Base-by-base conservation (phyloP, 2,329 filamentous ascomycete species). In the Ceratocystis colombiana region DNA sequence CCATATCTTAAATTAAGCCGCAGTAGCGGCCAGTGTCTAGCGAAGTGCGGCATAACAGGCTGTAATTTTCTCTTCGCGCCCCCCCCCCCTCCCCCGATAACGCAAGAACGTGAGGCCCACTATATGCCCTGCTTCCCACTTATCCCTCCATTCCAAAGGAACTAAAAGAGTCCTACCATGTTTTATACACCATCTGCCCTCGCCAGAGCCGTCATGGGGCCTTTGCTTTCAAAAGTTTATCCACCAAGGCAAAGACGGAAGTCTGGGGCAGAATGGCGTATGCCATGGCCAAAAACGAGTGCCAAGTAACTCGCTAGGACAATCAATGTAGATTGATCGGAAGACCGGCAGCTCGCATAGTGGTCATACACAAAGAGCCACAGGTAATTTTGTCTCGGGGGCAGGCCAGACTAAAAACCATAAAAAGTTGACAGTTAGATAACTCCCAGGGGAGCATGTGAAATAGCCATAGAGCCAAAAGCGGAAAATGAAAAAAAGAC, bases 261-360 rank as follows among this genome's bases (percentile, higher is more conserved):
- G 53, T 57, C 53, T 57, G 53, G 53, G 53, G 53, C 53, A 57
- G 15, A 57, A 57, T 57, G 53, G 53, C 53, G 53, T 57, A 57
- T 57, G 12, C 17, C 25, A 57, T 17, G 53, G n/a, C 12, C 5
- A 28, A 57, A 57, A 28, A 57, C 53, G 28, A 57, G 30, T 57
- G 28, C 53, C 53, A 57, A 57, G 53, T 10, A 8, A 17, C 10
- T 8, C 15, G 12, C n/a, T 12, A 2, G 15, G 5, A 28, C 53
- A 57, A 57, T 53, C n/a, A 53, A 53, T 53, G 20, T 22, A 53
- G 33, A 37, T 10, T 37, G 1, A 25, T 53, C 48, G 6, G 33
- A 12, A 37, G 2, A 37, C 33, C 33, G 33, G 33, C 33, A 37
- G 8, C 33, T 33, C 6, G 3, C 8, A 37, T 10, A 37, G 33